Evolutionary conservation across 2,329 filamentous ascomycete species (phyloP), one percentile per base, ranked within the genome.

Genomic region (Cladosporium velox): DNA sequence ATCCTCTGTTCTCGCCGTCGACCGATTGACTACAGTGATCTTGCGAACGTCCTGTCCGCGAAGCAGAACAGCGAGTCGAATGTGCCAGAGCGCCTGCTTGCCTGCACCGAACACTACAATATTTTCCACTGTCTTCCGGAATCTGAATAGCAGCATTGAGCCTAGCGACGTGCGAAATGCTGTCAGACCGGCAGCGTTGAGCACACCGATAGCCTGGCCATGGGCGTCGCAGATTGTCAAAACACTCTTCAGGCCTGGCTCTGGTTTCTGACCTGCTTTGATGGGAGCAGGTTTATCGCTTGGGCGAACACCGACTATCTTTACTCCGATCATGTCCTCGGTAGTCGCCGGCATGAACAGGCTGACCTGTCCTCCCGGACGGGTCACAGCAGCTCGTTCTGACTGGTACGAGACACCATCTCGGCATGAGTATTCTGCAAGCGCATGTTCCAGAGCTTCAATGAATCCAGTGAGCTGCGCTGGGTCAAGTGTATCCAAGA

Each of bases 81-180:
- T 87, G 76, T 97, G 94, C 93, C 93, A 98, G 80, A 94, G 96
- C 12, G 94, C 94, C 80, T 97, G 93, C 71, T 90, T 88, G 51
- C 94, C 94, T 34, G 90, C 89, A 24, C 94, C 94, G 76, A 97
- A 97, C 61, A 96, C 90, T 12, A 90, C 89, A 11, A 97, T 76
- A 12, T 89, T 91, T 74, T 89, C 88, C 47, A 96, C 89, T 28
- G 85, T 85, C 64, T 85, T 82, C 64, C 94, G 91, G 72, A 82
- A 82, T 70, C 80, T 81, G 73, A 86, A 86, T 21, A 90, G 82
- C 70, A 90, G 81, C 66, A 88, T 86, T 10, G 85, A 85, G 0
- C 86, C 86, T 11, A 91, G 79, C 0, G 88, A 86, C 0, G 89
- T 91, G 54, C 89, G 84, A 77, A 91, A 91, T 0, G 88, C 88